Evolutionary conservation across 805 yeast species (phyloP).

Genomic region (Hanseniaspora thailandica): DNA sequence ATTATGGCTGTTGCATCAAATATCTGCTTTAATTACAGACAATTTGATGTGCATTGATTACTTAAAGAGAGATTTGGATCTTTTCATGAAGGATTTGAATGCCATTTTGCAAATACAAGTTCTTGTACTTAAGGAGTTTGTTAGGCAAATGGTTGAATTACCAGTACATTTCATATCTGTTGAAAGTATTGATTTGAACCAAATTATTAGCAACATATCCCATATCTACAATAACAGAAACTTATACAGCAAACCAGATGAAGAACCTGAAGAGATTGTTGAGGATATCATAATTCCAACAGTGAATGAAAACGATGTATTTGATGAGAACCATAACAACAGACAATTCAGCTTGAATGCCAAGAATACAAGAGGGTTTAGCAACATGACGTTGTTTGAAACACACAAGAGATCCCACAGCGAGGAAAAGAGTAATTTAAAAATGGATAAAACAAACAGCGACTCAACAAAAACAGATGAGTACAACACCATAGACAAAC

Average conservation of each 20-base stretch:
- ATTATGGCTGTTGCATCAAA: constrained; percentile 13
- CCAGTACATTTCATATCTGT: not conserved
- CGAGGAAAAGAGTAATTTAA: not conserved
- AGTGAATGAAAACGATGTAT: not conserved
- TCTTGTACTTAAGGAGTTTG: constrained; percentile 7
- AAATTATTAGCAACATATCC: constrained; percentile 7
- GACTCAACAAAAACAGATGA: not conserved
- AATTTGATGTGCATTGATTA: constrained; percentile 10
- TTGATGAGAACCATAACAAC: not conserved
- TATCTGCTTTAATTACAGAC: constrained; percentile 3
- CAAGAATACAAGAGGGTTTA: constrained; percentile 13
- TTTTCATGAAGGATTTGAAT: constrained; percentile 5
- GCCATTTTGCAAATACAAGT: constrained; percentile 2
- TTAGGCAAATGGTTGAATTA: constrained; percentile 4
- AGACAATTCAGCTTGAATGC: constrained; percentile 10
- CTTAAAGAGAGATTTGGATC: not conserved
- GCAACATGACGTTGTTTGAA: constrained; percentile 12
- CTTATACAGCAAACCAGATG: not conserved
- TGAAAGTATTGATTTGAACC: constrained; percentile 7
- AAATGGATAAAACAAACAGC: not conserved
- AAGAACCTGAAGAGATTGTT: not conserved
- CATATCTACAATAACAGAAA: constrained; percentile 7
- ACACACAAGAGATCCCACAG: not conserved
- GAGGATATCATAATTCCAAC: not conserved
- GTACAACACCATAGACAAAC: not conserved